A percentile compares a stretch with the other conserved stretches of the same genome.
Evolutionary conservation across 805 yeast species (phyloP).

Genomic region (Pichia ethanolica): DNA sequence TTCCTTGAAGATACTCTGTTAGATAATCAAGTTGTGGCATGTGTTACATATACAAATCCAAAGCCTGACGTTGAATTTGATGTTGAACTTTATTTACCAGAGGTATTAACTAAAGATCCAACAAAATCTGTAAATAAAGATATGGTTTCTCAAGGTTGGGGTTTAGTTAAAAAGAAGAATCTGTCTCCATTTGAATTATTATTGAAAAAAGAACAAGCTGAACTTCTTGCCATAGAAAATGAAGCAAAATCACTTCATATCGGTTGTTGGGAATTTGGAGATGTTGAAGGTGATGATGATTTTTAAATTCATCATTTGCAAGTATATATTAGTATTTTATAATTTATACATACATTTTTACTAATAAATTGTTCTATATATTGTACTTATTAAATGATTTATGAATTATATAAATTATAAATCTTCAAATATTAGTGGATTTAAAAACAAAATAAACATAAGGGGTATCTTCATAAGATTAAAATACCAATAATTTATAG

Average conservation of each 20-base stretch:
- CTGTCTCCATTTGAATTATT: constrained; percentile 30
- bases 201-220: constrained; percentile 31
- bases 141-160: constrained; percentile 53
- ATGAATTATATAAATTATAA: too few species aligned
- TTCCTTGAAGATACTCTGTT: constrained; percentile 45
- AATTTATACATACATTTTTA: neutral
- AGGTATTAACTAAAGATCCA: constrained; percentile 45
- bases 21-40: constrained; percentile 48
- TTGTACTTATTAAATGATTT: too few species aligned
- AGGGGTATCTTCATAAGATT: constrained; percentile 1
- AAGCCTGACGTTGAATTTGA: constrained; percentile 38
- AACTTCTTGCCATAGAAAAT: constrained; percentile 36
- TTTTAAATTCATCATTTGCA: neutral
- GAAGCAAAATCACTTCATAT: constrained; percentile 42
- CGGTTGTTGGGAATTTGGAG: constrained; percentile 77
- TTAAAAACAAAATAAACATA: too few species aligned
- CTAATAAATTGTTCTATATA: too few species aligned
- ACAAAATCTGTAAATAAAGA: constrained; percentile 53
- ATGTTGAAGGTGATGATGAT: constrained; percentile 51
- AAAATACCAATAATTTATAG: constrained; percentile 3
- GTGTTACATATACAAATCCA: constrained; percentile 36
- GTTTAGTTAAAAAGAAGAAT: constrained; percentile 38
- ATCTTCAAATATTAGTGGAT: neutral
- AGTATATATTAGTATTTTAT: neutral
- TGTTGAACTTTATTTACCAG: constrained; percentile 50